Percentiles rank a stretch among this genome's conserved stretches.
These are phyloP conservation scores for Heterobasidion occidentale DNA, from an alignment of 1,284 basidiomycete species.

Conservation along the genomic window DNA sequence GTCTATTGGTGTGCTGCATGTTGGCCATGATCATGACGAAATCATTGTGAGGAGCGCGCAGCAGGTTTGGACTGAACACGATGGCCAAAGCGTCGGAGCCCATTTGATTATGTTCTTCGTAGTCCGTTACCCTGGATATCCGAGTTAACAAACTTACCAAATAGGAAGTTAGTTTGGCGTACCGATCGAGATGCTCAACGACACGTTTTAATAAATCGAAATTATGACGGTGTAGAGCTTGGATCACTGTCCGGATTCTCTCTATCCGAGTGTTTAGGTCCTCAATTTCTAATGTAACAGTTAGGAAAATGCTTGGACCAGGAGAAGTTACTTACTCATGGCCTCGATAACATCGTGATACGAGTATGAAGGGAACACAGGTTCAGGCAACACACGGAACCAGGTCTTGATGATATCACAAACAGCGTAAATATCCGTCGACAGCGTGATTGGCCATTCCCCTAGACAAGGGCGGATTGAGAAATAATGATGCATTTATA, in stretches of 20 bases:
- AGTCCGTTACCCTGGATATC: conserved; percentile 68
- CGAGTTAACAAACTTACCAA: not conserved
- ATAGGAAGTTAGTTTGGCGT: conserved; percentile 14
- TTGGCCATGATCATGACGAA: conserved; percentile 69
- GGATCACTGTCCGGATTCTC: conserved; percentile 58
- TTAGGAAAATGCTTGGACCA: conserved; percentile 6
- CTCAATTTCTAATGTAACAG: conserved; percentile 41
- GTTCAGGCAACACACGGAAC: conserved; percentile 74
- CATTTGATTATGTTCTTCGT: conserved; percentile 82
- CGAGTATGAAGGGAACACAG: conserved; percentile 62
- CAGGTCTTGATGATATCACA: conserved; percentile 78
- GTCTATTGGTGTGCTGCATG: conserved; percentile 67
- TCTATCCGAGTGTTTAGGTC: conserved; percentile 60
- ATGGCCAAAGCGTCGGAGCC: conserved; percentile 75
- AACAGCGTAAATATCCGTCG: conserved; percentile 72
- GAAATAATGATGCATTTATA: not conserved
- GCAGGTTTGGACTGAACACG: conserved; percentile 74
- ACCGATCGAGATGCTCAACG: conserved; percentile 78
- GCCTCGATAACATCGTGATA: conserved; percentile 65
- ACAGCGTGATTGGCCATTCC: conserved; percentile 47
- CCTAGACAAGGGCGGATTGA: conserved; percentile 25
- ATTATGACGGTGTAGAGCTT: conserved; percentile 57
- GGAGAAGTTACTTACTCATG: conserved; percentile 42
- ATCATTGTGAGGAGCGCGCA: conserved; percentile 65
- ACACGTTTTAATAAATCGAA: conserved; percentile 71